Percentiles rank a stretch among this genome's conserved stretches.
Evolutionary conservation across 2,329 filamentous ascomycete genomes (phyloP).

Genomic region (Thermothelomyces thermophilus): DNA sequence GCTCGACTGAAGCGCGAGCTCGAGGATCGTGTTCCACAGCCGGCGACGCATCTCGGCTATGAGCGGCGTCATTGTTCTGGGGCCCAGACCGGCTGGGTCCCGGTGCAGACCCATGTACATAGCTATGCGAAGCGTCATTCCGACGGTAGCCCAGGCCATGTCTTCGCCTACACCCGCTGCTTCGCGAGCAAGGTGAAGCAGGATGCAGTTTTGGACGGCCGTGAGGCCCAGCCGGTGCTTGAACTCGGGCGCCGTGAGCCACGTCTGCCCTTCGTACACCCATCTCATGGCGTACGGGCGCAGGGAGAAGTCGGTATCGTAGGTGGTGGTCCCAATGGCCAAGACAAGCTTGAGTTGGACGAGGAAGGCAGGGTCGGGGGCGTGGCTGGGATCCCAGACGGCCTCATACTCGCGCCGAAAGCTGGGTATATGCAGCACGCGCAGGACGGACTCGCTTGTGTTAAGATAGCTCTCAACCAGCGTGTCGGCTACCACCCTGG

Average conservation of each 20-base stretch:
- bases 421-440: constrained; percentile 46
- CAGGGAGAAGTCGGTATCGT: constrained; percentile 45
- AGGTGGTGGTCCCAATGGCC: constrained; percentile 47
- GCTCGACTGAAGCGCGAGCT: constrained; percentile 40
- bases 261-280: constrained; percentile 52
- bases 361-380: constrained; percentile 38
- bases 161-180: constrained; percentile 35
- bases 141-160: constrained; percentile 42
- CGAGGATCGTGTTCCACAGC: constrained; percentile 48
- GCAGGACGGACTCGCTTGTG: constrained; percentile 40
- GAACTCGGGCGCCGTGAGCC: constrained; percentile 45
- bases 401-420: constrained; percentile 45
- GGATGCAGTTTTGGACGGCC: constrained; percentile 42
- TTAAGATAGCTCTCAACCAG: constrained; percentile 44
- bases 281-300: constrained; percentile 45
- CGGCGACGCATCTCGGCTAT: constrained; percentile 43
- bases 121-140: constrained; percentile 39
- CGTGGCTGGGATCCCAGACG: constrained; percentile 36
- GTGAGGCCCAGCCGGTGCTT: constrained; percentile 46
- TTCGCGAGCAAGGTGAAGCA: constrained; percentile 40
- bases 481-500: constrained; percentile 38
- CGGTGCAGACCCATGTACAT: constrained; percentile 46
- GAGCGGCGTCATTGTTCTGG: constrained; percentile 29
- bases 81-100: constrained; percentile 38
- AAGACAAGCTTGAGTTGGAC: constrained; percentile 53